Evolutionary conservation across 257 asterid genomes (phyloP).

Genomic region (Primulina tabacum): DNA sequence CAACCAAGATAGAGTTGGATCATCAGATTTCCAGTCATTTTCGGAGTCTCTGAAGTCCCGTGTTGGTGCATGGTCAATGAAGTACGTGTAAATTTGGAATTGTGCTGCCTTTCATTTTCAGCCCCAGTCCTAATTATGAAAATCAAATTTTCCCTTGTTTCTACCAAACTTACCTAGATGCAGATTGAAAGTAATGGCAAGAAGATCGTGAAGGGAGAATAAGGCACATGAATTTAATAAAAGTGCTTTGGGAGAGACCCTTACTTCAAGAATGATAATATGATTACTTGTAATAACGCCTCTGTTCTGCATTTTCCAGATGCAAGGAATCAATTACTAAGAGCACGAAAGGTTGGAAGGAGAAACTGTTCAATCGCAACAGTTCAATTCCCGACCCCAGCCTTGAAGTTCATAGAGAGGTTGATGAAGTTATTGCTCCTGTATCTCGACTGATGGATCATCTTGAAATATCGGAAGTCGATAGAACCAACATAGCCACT

Average conservation of each 20-base stretch:
- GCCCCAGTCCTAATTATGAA: not conserved
- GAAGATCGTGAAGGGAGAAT: not conserved
- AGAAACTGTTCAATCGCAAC: constrained; percentile 58
- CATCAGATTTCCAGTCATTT: constrained; percentile 54
- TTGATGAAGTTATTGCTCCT: constrained; percentile 33
- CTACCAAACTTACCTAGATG: not conserved
- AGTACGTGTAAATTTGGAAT: constrained; percentile 28
- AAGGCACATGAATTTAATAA: not conserved
- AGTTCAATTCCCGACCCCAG: constrained; percentile 34
- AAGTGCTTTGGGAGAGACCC: not conserved
- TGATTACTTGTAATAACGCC: not conserved
- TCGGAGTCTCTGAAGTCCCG: constrained; percentile 57
- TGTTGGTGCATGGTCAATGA: constrained; percentile 44
- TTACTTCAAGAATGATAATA: not conserved
- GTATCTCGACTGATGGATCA: constrained; percentile 41
- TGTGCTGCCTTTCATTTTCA: not conserved
- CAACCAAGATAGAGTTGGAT: constrained; percentile 50
- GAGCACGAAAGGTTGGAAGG: constrained; percentile 74
- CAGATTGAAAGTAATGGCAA: not conserved
- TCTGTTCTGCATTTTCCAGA: constrained; percentile 19
- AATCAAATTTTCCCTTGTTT: not conserved
- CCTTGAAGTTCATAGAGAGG: constrained; percentile 40
- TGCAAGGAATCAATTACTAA: constrained; percentile 61
- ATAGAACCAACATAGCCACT: constrained; percentile 31
- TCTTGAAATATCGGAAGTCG: constrained; percentile 37